phyloP scores from a whole-genome alignment of 2,329 filamentous ascomycete species.

The Pseudogymnoascus sp. region DNA sequence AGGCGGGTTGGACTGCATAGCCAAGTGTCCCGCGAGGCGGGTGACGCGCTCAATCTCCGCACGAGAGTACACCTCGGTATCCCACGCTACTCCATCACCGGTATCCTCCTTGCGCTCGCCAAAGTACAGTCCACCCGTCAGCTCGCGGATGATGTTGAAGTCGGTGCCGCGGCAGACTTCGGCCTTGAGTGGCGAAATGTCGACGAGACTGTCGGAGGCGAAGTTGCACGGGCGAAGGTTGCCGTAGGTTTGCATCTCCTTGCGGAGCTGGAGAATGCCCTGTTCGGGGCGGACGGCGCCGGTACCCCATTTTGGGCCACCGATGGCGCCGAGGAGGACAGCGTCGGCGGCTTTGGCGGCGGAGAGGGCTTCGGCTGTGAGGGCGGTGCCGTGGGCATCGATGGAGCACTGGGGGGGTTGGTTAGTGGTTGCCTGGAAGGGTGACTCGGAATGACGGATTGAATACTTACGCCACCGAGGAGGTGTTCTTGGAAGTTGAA shows the following conservation, averaged over 20 bases:
- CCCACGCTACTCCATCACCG: constrained; percentile 65
- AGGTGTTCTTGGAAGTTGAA: constrained; percentile 90
- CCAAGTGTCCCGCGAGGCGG: constrained; percentile 71
- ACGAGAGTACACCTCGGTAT: constrained; percentile 80
- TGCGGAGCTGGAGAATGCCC: constrained; percentile 82
- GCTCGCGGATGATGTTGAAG: constrained; percentile 85
- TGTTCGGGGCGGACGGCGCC: constrained; percentile 83
- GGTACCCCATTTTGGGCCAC: constrained; percentile 94
- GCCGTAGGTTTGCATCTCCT: constrained; percentile 87
- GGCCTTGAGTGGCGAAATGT: constrained; percentile 78
- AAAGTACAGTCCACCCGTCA: constrained; percentile 93
- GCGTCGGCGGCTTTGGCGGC: constrained; percentile 82
- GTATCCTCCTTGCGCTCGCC: constrained; percentile 77
- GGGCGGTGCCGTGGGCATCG: constrained; percentile 65
- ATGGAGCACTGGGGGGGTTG: constrained; percentile 64
- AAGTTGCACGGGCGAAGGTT: constrained; percentile 97
- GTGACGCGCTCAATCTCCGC: constrained; percentile 83
- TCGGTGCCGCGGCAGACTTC: constrained; percentile 79
- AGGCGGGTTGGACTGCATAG: constrained; percentile 66
- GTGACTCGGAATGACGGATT: constrained; percentile 6
- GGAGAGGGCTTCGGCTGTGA: constrained; percentile 74
- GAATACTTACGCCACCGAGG: constrained; percentile 72
- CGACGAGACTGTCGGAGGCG: constrained; percentile 75
- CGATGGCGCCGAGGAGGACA: constrained; percentile 86
- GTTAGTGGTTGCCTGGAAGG: constrained; percentile 1